Conservation (phyloP, 2,329 filamentous ascomycete species). For the Trichoderma cornu-damae region DNA sequence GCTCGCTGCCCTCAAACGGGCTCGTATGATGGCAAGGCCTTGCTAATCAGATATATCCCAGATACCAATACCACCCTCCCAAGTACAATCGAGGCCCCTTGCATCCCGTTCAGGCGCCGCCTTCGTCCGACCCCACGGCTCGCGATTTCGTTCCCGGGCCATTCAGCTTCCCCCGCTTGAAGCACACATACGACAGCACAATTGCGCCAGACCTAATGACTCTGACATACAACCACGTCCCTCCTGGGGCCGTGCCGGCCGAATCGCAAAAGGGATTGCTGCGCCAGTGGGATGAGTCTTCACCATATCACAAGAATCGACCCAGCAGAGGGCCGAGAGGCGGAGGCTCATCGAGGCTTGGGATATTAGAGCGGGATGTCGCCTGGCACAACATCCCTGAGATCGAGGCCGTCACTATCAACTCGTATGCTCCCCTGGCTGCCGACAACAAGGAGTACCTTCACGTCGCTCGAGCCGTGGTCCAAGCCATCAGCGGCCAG, state of each 20-base stretch:
- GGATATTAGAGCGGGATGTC: slow-evolving; percentile 66
- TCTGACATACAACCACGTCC: slow-evolving; percentile 78
- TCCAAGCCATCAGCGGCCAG: slow-evolving; percentile 81
- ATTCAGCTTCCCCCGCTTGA: slow-evolving; percentile 79
- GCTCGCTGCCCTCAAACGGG: not conserved
- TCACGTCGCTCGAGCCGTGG: slow-evolving; percentile 74
- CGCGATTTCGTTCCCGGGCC: slow-evolving; percentile 86
- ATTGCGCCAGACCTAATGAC: slow-evolving; percentile 84
- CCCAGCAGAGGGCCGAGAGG: slow-evolving; percentile 80
- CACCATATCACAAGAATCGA: slow-evolving; percentile 91
- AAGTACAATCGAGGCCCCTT: slow-evolving; percentile 92
- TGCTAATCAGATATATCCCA: slow-evolving; percentile 34
- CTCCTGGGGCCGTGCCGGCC: slow-evolving; percentile 63
- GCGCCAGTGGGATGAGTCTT: slow-evolving; percentile 81
- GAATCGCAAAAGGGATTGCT: slow-evolving; percentile 57
- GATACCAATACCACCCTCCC: slow-evolving; percentile 91
- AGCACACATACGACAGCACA: slow-evolving; percentile 85
- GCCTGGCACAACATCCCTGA: slow-evolving; percentile 82
- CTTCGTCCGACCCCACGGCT: slow-evolving; percentile 77
- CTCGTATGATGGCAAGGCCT: not conserved
- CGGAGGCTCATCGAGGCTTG: slow-evolving; percentile 56
- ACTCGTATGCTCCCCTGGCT: slow-evolving; percentile 67
- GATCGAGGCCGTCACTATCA: slow-evolving; percentile 74
- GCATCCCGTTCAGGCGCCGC: slow-evolving; percentile 87
- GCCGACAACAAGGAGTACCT: slow-evolving; percentile 67